Conservation (phyloP, 352 stramenopile species). For the Globisporangium ultimum region DNA sequence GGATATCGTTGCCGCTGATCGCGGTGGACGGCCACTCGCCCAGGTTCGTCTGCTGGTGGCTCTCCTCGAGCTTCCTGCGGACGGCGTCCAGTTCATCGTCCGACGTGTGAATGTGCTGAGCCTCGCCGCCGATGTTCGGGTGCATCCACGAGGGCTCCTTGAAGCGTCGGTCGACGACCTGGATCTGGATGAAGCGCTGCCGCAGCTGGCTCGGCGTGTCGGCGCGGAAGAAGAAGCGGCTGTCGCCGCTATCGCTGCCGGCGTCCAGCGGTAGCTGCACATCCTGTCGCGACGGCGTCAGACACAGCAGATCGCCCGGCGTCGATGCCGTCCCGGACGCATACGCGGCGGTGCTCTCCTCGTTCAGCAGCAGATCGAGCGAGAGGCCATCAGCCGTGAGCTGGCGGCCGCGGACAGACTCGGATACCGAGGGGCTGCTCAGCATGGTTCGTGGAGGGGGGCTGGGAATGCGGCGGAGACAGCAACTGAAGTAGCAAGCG, state of each 20-base stretch:
- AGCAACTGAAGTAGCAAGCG: too few species aligned
- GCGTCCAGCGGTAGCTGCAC: background rate
- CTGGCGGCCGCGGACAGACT: background rate
- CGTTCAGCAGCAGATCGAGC: constrained; percentile 2
- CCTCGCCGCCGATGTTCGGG: constrained; percentile 57
- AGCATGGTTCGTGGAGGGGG: too few species aligned
- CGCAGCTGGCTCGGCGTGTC: constrained; percentile 42
- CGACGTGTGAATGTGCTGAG: constrained; percentile 17
- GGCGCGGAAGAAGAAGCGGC: constrained; percentile 2
- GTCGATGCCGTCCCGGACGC: background rate
- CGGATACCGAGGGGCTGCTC: too few species aligned
- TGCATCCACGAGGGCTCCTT: constrained; percentile 70
- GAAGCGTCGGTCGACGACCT: constrained; percentile 52
- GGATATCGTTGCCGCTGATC: constrained; percentile 87
- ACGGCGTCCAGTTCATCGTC: constrained; percentile 22
- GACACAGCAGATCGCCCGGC: background rate
- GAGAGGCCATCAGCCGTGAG: background rate
- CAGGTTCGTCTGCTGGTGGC: constrained; percentile 27
- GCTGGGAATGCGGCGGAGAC: too few species aligned
- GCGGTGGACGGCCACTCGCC: constrained; percentile 75
- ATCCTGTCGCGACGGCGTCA: constrained; percentile 5
- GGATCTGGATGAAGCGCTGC: constrained; percentile 60
- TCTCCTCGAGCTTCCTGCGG: constrained; percentile 7
- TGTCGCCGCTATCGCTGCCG: constrained; percentile 1
- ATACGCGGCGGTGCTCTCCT: constrained; percentile 1